Evolutionary conservation across 2,329 filamentous ascomycete genomes (phyloP).

Genomic region (Clarireedia homoeocarpa): DNA sequence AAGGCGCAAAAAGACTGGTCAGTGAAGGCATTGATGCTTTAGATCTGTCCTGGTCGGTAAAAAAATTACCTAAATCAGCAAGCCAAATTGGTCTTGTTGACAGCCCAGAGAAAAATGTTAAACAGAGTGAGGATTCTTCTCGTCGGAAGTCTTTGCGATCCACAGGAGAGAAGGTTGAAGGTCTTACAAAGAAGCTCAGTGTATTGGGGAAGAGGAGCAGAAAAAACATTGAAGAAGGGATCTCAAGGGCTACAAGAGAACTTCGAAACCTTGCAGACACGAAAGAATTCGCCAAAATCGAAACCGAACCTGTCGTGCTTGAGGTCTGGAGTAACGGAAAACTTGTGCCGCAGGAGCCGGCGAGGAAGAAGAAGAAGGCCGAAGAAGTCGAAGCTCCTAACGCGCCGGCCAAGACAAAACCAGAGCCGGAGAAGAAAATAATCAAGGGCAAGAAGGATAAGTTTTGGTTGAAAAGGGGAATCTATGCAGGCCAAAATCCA

Average conservation of each 20-base stretch:
- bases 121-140: conserved; percentile 24
- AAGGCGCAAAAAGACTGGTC: conserved; percentile 25
- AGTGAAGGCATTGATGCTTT: conserved; percentile 40
- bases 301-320: conserved; percentile 47
- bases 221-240: conserved; percentile 38
- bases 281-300: conserved; percentile 52
- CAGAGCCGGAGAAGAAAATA: conserved; percentile 10
- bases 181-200: conserved; percentile 40
- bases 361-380: conserved; percentile 29
- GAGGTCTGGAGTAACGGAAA: conserved; percentile 61
- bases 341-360: conserved; percentile 38
- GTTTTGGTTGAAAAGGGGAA: conserved; percentile 66
- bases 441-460: conserved; percentile 25
- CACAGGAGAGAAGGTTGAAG: conserved; percentile 35
- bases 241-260: conserved; percentile 47
- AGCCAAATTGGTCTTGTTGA: conserved; percentile 19
- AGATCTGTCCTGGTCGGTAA: conserved; percentile 37
- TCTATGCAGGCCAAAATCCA: conserved; percentile 74
- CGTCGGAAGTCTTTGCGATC: conserved; percentile 35
- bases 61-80: conserved; percentile 31
- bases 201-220: conserved; percentile 54
- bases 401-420: not conserved
- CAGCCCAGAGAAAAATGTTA: conserved; percentile 26
- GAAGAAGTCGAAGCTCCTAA: conserved; percentile 28
- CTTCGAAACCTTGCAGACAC: conserved; percentile 53